Evolutionary conservation across 306 rosid genomes (phyloP), one percentile per base, ranked within the genome.

Genomic region (Spatholobus suberectus): DNA sequence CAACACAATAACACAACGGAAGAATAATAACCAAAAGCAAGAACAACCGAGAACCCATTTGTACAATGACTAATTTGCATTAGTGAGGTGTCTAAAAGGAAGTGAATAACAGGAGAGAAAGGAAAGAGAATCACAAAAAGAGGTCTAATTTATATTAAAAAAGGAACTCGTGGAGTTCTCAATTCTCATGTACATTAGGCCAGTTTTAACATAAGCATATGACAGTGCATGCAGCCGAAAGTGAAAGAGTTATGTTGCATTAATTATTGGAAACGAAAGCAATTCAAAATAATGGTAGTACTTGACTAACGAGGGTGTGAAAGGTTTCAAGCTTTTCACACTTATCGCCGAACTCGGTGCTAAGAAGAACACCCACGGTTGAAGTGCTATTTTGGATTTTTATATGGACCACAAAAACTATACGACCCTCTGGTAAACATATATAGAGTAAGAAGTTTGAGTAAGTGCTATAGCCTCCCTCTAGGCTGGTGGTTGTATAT

Each of bases 1-100:
- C 76, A 23, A 73, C 68, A 20, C 54, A 17, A 26, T 58, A 41
- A 66, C 85, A 49, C 82, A 81, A 23, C 2, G 87, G 73, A 75
- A 77, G 34, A 11, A 55, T 23, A 49, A 84, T 18, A 43, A 80
- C 44, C 77, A 72, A 41, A 76, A 84, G 46, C 38, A 85, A 69
- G 37, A 37, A 18, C 32, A 3, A 10, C 3, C 35, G 68, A 70
- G 82, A 69, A 65, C 79, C 73, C 82, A 77, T 83, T 82, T 41
- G 32, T 11, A 6, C 44, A 10, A 43, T 23, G 54, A 62, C 23
- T 6, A 35, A 62, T 14, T 73, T 77, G 20, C 58, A 43, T 9
- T 59, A 41, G 58, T 24, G 47, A 34, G 5, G 38, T 32, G 65
- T 34, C 41, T 59, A 12, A 65, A 29, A 63, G 73, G 37, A 77